phyloP scores from a whole-genome alignment of 345 rosid species.

The Crucihimalaya himalaica region DNA sequence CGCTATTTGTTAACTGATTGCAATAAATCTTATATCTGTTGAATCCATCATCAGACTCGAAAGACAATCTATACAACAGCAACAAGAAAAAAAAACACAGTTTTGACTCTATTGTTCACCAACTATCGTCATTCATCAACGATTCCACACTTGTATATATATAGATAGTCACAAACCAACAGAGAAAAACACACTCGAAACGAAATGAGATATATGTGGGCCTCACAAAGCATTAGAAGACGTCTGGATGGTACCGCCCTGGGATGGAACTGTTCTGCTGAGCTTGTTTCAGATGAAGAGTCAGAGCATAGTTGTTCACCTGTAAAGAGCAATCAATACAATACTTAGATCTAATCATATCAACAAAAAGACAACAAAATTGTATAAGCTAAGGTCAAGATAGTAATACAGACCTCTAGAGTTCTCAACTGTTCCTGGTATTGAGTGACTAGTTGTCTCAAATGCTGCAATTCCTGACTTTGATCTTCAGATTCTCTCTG shows the following conservation, averaged over 20 bases:
- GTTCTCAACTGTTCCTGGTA: constrained; percentile 86
- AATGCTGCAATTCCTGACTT: constrained; percentile 67
- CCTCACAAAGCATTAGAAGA: constrained; percentile 47
- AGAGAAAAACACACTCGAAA: constrained; percentile 26
- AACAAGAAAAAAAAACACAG: not conserved
- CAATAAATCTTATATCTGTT: not conserved
- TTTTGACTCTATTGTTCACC: not conserved
- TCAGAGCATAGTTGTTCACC: constrained; percentile 75
- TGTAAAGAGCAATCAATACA: constrained; percentile 11
- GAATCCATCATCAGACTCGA: not conserved
- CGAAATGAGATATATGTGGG: not conserved
- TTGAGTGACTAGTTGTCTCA: constrained; percentile 72
- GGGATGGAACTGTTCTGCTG: constrained; percentile 53
- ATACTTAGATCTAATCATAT: not conserved
- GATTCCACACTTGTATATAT: constrained; percentile 12
- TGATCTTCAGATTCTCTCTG: constrained; percentile 65
- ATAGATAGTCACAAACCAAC: constrained; percentile 16
- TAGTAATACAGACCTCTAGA: constrained; percentile 60
- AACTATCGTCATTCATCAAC: constrained; percentile 1
- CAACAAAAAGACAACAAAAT: not conserved
- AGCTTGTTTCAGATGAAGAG: constrained; percentile 68
- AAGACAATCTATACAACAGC: not conserved
- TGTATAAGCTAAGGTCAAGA: not conserved
- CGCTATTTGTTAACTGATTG: not conserved
- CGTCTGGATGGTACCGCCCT: constrained; percentile 79